Evolutionary conservation across 2,329 filamentous ascomycete genomes (phyloP), one percentile per base, ranked within the genome.

Genomic region (Nemania sp.): DNA sequence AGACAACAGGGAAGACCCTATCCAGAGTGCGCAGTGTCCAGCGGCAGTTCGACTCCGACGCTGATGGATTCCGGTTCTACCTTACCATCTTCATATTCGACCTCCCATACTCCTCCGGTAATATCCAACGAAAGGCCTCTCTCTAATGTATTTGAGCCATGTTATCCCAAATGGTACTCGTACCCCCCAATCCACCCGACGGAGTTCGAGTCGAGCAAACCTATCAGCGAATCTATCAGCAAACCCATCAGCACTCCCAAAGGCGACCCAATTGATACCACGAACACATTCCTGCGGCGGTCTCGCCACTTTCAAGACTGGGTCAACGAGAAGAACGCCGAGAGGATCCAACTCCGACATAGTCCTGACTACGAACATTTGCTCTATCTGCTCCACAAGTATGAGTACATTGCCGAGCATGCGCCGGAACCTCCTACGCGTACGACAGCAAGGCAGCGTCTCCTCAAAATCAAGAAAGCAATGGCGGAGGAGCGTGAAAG

Each of bases 231-330:
- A n/a, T n/a, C n/a, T n/a, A n/a, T n/a, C n/a, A n/a, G n/a, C n/a
- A n/a, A n/a, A n/a, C 13, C 29, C n/a, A 7, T n/a, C 15, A 40
- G 25, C 20, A 35, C 35, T 49, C 21, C 51, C 4, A 60, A 46
- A 13, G 39, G 17, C 17, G 29, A 25, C 0, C 25, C 43, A 12
- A 35, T 39, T n/a, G 21, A 64, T 43, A 37, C 49, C 37, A 60
- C 53, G 2, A n/a, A 60, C 7, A 6, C 15, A n/a, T 62, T 66
- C 50, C 49, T 69, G 17, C 20, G 62, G 20, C 62, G 64, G 34
- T 68, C 66, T 5, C 20, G 17, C 20, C 57, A 58, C 35, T 57
- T 70, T 17, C 63, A 60, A 45, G 17, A 51, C 34, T 68, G 63
- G 62, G 51, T 67, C n/a, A 18, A 54, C 7, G 20, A 62, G 43